Evolutionary conservation across 345 rosid species (phyloP), one percentile per base, ranked within the genome.

Genomic region (Reutealis trisperma): DNA sequence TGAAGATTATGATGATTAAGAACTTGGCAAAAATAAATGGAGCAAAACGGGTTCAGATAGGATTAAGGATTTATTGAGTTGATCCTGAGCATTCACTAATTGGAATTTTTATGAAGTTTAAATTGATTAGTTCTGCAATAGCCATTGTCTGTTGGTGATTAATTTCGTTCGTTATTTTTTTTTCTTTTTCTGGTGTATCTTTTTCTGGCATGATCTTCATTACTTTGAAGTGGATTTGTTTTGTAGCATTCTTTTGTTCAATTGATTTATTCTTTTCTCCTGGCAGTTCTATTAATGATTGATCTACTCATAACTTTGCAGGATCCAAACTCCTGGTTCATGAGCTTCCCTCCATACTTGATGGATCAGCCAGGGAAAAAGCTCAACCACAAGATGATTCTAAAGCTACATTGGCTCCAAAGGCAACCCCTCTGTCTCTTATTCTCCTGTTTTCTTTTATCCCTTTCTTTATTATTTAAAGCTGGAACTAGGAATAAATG

Each of bases 351-450:
- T 85, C 85, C 27, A 85, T 96, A 81, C 78, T 92, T 30, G 92
- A 96, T 64, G 99, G 97, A 45, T 87, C 93, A 3, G 97, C 97
- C 68, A 85, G 74, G 79, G 77, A 67, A 55, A 91, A 91, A 78
- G 96, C 98, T 49, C 86, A 85, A 81, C 88, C 92, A 3, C 99
- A 92, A 85, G 99, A 96, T 86, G 94, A 92, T 77, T 85, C 93
- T 67, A 84, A 86, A 86, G 96, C 87, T 83, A 90, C 97, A 44
- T 86, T 90, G 83, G 98, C 99, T 75, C 97, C 97, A 55, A 93
- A 96, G 94, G 97, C 91, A 82, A 67, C 18, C 59, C 30, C 64
- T 75, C 6, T 54, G 24, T 37, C 61, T 57, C 55, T 42, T 8
- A 12, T 24, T 12, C 22, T 41, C 11, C 14, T 62, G 15, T 3